Conservation (phyloP, 441 rosid genomes). For the Capsella rubella region DNA sequence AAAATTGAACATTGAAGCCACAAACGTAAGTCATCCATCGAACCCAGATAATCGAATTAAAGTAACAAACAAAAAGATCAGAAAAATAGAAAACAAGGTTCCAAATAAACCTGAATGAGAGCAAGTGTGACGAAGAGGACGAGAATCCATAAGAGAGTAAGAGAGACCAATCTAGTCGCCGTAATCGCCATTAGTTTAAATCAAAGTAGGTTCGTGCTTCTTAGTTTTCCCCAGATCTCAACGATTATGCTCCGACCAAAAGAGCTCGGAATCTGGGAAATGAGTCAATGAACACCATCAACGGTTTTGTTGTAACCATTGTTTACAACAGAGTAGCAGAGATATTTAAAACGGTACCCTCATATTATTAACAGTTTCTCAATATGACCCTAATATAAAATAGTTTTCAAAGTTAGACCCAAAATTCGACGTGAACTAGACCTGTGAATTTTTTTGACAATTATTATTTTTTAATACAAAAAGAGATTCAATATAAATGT, state of each 20-base stretch:
- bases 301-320: neutral
- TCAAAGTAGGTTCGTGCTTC: neutral
- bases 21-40: neutral
- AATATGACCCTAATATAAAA: too few species aligned
- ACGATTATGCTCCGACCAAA: neutral
- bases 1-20: constrained; percentile 6
- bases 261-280: neutral
- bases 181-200: constrained; percentile 55
- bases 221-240: constrained; percentile 29
- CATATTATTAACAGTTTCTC: too few species aligned
- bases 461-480: too few species aligned
- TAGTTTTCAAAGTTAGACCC: too few species aligned
- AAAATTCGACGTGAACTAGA: too few species aligned
- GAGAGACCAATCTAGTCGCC: constrained; percentile 56
- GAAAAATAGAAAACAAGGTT: neutral
- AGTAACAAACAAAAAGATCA: neutral
- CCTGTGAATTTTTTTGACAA: too few species aligned
- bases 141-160: constrained; percentile 67
- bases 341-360: too few species aligned
- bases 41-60: constrained; percentile 5
- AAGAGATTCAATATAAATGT: too few species aligned
- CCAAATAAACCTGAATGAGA: constrained; percentile 66
- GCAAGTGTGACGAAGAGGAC: constrained; percentile 70
- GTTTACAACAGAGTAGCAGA: too few species aligned
- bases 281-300: constrained; percentile 16